Conservation (phyloP, 805 yeast species). For the Yarrowia sp. region DNA sequence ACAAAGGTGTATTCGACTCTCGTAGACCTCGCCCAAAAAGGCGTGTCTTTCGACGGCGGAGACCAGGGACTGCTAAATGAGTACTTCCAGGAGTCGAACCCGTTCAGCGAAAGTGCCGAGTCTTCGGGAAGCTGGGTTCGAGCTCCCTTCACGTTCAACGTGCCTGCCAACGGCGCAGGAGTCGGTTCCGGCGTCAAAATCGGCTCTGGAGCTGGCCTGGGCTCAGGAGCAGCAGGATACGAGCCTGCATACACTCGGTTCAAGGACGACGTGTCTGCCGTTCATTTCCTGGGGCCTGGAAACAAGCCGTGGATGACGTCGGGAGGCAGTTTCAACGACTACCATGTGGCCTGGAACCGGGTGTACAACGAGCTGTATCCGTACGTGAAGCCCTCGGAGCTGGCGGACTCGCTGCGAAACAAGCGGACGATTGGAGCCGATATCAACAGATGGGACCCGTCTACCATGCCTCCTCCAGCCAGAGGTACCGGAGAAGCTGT, state of each 20-base stretch:
- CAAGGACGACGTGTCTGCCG: constrained; percentile 51
- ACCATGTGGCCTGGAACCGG: constrained; percentile 39
- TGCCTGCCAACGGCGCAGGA: constrained; percentile 60
- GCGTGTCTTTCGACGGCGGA: constrained; percentile 78
- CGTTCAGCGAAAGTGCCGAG: background rate
- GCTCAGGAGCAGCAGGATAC: constrained; percentile 61
- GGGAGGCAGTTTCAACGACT: constrained; percentile 16
- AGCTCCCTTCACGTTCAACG: constrained; percentile 83
- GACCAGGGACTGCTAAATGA: constrained; percentile 91
- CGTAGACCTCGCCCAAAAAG: constrained; percentile 44
- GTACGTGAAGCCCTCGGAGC: constrained; percentile 6
- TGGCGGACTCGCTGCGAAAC: constrained; percentile 26
- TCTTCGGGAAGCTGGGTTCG: constrained; percentile 60
- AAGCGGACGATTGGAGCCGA: constrained; percentile 41
- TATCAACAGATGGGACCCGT: constrained; percentile 46
- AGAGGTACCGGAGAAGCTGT: constrained; percentile 45
- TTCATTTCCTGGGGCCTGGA: constrained; percentile 52
- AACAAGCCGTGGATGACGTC: constrained; percentile 51
- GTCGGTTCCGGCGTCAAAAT: background rate
- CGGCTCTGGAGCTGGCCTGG: constrained; percentile 5
- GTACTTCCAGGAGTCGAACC: constrained; percentile 56
- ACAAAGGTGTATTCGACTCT: constrained; percentile 54
- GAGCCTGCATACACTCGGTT: constrained; percentile 71
- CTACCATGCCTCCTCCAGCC: constrained; percentile 45
- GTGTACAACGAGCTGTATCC: constrained; percentile 43